A percentile compares a stretch with the other conserved stretches of the same genome.
Evolutionary conservation across 306 rosid species (phyloP).

Genomic region (Lupinus albus): DNA sequence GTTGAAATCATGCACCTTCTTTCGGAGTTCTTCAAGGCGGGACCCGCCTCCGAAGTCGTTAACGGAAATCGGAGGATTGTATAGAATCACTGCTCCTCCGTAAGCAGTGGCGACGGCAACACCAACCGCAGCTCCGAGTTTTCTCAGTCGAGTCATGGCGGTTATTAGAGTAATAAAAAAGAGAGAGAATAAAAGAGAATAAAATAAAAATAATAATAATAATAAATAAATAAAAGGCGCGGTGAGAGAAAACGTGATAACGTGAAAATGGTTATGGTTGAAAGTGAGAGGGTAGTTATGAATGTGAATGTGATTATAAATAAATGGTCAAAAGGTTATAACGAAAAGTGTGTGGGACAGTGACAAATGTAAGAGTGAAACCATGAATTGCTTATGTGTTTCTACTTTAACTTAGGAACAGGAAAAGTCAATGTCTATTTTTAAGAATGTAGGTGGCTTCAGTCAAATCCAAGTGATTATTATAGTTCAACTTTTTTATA

Average conservation of each 20-base stretch:
- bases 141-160: slow-evolving; percentile 60
- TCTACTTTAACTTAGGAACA: slow-evolving; percentile 13
- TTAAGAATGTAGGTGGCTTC: slow-evolving; percentile 1
- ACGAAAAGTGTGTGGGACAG: neutral
- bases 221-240: too few relatives aligned
- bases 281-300: too few relatives aligned
- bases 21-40: slow-evolving; percentile 51
- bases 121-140: slow-evolving; percentile 53
- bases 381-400: slow-evolving; percentile 19
- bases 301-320: neutral
- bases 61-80: slow-evolving; percentile 50
- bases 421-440: slow-evolving; percentile 25
- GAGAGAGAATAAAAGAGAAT: neutral
- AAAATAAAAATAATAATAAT: neutral
- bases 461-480: slow-evolving; percentile 23
- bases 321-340: slow-evolving; percentile 31
- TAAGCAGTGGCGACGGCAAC: slow-evolving; percentile 56
- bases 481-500: too few relatives aligned
- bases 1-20: slow-evolving; percentile 53
- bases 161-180: neutral
- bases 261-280: neutral
- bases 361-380: slow-evolving; percentile 38
- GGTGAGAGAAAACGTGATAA: too few relatives aligned
- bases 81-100: slow-evolving; percentile 60
- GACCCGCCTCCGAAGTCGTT: slow-evolving; percentile 52